Conservation (phyloP, 495 filamentous ascomycete species). For the Penicillium bovifimosum region DNA sequence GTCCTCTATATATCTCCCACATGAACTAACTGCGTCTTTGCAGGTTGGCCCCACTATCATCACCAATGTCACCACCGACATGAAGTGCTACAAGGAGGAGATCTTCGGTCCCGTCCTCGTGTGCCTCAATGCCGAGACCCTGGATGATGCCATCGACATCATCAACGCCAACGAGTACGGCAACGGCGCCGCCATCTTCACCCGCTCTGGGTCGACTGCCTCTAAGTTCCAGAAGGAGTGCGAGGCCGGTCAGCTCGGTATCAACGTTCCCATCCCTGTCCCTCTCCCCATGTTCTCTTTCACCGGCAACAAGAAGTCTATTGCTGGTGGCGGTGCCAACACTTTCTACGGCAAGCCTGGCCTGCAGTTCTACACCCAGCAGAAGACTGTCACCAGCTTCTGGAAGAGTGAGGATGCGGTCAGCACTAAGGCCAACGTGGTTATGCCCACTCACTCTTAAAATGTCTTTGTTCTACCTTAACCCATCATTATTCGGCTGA, state of each 20-base stretch:
- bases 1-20: neutral
- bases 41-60: conserved; percentile 88
- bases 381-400: conserved; percentile 92
- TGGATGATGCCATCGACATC: conserved; percentile 67
- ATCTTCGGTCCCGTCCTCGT: conserved; percentile 87
- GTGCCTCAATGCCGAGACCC: conserved; percentile 61
- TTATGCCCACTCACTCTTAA: conserved; percentile 83
- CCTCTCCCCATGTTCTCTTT: conserved; percentile 96
- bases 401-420: conserved; percentile 86
- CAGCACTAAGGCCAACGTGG: conserved; percentile 69
- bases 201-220: conserved; percentile 56
- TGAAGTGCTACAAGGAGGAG: conserved; percentile 94
- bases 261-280: conserved; percentile 73
- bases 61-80: conserved; percentile 80
- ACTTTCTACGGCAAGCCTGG: conserved; percentile 95
- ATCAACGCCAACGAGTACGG: conserved; percentile 69
- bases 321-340: conserved; percentile 88
- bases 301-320: conserved; percentile 95
- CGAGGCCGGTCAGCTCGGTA: conserved; percentile 52
- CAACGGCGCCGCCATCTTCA: conserved; percentile 67
- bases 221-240: conserved; percentile 59
- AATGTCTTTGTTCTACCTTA: neutral
- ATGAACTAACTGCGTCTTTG: neutral
- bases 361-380: conserved; percentile 90
- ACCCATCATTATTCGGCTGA: neutral